Conservation (phyloP, 768 basidiomycete species). For the Pholiota microspora region DNA sequence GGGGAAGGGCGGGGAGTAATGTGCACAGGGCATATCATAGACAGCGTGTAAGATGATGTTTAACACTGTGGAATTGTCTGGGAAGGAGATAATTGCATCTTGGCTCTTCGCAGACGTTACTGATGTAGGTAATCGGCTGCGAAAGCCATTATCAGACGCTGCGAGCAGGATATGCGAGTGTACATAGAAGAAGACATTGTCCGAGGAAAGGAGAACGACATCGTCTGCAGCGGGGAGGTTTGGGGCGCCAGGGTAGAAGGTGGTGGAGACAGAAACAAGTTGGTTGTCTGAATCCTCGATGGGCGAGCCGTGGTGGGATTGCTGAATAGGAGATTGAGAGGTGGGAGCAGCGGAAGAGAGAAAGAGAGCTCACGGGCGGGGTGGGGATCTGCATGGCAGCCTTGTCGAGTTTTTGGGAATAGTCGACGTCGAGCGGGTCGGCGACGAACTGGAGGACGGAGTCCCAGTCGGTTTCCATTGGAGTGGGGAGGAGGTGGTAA, state of each 20-base stretch:
- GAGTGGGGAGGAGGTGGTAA: constrained; percentile 9
- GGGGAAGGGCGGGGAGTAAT: constrained; percentile 69
- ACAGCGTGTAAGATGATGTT: constrained; percentile 73
- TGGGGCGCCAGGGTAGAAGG: constrained; percentile 72
- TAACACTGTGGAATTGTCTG: constrained; percentile 58
- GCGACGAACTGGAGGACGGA: constrained; percentile 61
- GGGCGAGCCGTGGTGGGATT: constrained; percentile 46
- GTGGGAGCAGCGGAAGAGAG: neutral
- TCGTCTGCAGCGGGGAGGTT: constrained; percentile 58
- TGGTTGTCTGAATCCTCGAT: constrained; percentile 36
- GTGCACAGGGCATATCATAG: constrained; percentile 71
- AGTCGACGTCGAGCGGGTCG: constrained; percentile 41
- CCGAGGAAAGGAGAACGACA: constrained; percentile 63
- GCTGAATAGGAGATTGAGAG: constrained; percentile 27
- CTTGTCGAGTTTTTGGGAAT: constrained; percentile 32
- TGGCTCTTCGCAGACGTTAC: constrained; percentile 37
- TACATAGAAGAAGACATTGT: constrained; percentile 84
- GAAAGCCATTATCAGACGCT: constrained; percentile 65
- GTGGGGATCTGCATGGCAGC: constrained; percentile 52
- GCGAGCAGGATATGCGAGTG: constrained; percentile 57
- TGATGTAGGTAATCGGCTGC: constrained; percentile 48
- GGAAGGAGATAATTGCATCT: constrained; percentile 55
- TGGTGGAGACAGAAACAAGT: constrained; percentile 77
- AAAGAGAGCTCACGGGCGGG: constrained; percentile 49
- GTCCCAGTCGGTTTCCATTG: constrained; percentile 55